Evolutionary conservation across 2,329 filamentous ascomycete species (phyloP).

Genomic region (Seiridium cupressi): DNA sequence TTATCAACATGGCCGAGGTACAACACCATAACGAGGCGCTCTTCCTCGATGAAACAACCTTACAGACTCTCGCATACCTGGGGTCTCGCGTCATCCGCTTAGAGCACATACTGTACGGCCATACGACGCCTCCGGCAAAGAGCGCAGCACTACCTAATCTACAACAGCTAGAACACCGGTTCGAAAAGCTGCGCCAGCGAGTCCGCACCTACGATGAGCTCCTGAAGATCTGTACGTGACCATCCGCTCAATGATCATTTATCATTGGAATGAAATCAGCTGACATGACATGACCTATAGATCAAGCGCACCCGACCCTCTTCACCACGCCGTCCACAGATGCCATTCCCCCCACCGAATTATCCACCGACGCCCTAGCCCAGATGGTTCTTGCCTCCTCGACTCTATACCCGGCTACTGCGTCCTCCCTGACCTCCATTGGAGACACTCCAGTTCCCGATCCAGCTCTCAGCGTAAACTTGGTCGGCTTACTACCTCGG

Average conservation of each 20-base stretch:
- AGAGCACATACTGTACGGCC: slow-evolving; percentile 57
- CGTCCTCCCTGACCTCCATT: slow-evolving; percentile 57
- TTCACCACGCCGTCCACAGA: slow-evolving; percentile 48
- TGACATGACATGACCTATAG: slow-evolving; percentile 27
- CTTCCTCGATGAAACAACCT: slow-evolving; percentile 48
- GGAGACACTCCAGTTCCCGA: slow-evolving; percentile 57
- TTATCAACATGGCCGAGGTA: neutral
- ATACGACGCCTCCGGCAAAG: slow-evolving; percentile 32
- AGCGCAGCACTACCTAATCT: slow-evolving; percentile 43
- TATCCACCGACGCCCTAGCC: slow-evolving; percentile 49
- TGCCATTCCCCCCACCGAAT: slow-evolving; percentile 50
- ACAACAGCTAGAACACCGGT: slow-evolving; percentile 52
- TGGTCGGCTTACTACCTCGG: slow-evolving; percentile 58
- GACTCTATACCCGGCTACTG: slow-evolving; percentile 52
- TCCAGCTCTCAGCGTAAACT: slow-evolving; percentile 48
- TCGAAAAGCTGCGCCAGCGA: slow-evolving; percentile 46
- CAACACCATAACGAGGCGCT: neutral
- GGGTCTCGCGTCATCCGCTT: slow-evolving; percentile 58
- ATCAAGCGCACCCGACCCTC: slow-evolving; percentile 52
- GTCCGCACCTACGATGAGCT: slow-evolving; percentile 59
- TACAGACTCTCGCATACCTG: slow-evolving; percentile 55
- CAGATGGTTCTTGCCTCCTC: slow-evolving; percentile 57
- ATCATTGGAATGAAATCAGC: neutral
- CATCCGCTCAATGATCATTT: neutral
- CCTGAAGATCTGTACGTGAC: slow-evolving; percentile 55